Evolutionary conservation across 2,329 filamentous ascomycete species (phyloP), one percentile per base, ranked within the genome.

Genomic region (Paraconiothyrium brasiliense): DNA sequence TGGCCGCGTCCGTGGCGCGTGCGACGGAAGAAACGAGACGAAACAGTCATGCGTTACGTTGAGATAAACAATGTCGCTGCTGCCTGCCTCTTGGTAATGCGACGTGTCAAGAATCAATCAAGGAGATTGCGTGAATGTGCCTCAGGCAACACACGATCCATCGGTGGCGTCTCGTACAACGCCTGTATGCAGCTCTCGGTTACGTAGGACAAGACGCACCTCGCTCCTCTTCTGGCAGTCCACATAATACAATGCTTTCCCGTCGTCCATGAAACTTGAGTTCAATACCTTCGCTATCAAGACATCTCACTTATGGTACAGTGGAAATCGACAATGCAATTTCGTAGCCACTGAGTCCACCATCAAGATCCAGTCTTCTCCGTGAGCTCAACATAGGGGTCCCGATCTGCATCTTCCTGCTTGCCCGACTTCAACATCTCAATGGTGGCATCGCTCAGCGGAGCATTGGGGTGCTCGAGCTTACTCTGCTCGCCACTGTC

Each of bases 391-490:
- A 68, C 71, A 27, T 64, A 61, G 10, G 73, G 64, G 16, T 70
- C 62, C n/a, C 70, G 69, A 5, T 71, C 78, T 14, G 79, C 75
- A 24, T 77, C 78, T 55, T 80, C 73, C 27, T 78, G 78, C 22
- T 73, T 61, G 6, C 56, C 59, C 7, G 77, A 76, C 43, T 69
- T 58, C 30, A 79, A 71, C 0, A 64, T 59, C 46, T 71, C 54
- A 62, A 79, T 76, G 63, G 71, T 72, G 8, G 30, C 43, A 11
- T 41, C 52, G 16, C 47, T 52, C 7, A 63, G 41, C 14, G 52
- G 51, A 20, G 47, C 20, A 14, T 43, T 74, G 67, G 54, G 78
- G 68, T 30, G 76, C 69, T 51, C 78, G 71, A 56, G 74, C 76
- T 60, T 80, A 76, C 2, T 78, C 73, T 11, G 66, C 30, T 30